These are phyloP conservation scores for Elasticomyces elasticus DNA, from an alignment of 495 filamentous ascomycete genomes.

Conservation along the genomic window DNA sequence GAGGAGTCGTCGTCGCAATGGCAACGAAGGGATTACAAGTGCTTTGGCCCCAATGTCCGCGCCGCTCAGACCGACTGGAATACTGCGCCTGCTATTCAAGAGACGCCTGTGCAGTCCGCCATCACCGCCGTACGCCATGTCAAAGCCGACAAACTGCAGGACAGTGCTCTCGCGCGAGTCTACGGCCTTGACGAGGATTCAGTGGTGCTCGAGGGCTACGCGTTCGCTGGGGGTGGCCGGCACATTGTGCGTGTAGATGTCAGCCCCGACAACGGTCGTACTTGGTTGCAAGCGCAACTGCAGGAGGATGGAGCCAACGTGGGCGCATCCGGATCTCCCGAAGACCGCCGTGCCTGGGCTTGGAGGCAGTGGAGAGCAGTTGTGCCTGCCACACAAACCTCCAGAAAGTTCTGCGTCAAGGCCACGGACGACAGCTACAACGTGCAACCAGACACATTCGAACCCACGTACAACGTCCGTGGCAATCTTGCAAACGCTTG, in stretches of 20 bases:
- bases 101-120: conserved; percentile 42
- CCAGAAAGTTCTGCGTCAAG: conserved; percentile 34
- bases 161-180: conserved; percentile 21
- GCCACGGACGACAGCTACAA: conserved; percentile 50
- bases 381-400: neutral
- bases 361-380: conserved; percentile 45
- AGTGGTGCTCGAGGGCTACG: conserved; percentile 38
- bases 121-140: conserved; percentile 30
- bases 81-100: conserved; percentile 38
- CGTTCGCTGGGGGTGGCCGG: conserved; percentile 39
- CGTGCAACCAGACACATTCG: conserved; percentile 43
- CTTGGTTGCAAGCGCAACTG: conserved; percentile 27
- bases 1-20: conserved; percentile 36
- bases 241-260: conserved; percentile 40
- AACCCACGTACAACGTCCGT: conserved; percentile 43
- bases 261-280: conserved; percentile 20
- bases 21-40: conserved; percentile 40
- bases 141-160: conserved; percentile 5
- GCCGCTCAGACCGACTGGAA: conserved; percentile 30
- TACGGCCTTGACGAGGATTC: conserved; percentile 28
- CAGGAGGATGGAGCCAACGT: conserved; percentile 35
- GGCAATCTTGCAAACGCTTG: conserved; percentile 48
- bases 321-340: neutral
- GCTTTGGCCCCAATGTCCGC: conserved; percentile 32
- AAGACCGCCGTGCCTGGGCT: conserved; percentile 32